Conservation (phyloP, 2,329 filamentous ascomycete genomes). For the Colletotrichum sp. region DNA sequence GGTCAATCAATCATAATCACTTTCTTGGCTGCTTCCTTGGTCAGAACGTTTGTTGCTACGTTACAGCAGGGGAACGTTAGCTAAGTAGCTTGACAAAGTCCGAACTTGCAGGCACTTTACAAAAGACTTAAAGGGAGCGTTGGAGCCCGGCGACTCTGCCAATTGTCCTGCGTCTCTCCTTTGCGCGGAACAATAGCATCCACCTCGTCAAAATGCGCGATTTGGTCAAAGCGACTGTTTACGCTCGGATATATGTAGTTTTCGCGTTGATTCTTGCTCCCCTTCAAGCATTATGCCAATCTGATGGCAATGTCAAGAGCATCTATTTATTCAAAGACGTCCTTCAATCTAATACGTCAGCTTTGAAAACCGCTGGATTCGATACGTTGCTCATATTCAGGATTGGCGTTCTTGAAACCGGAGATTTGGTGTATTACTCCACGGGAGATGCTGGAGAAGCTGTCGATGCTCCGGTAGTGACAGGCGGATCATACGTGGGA, state of each 20-base stretch:
- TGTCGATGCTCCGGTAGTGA: constrained; percentile 34
- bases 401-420: constrained; percentile 44
- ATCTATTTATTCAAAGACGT: constrained; percentile 50
- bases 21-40: neutral
- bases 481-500: constrained; percentile 48
- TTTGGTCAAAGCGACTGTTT: neutral
- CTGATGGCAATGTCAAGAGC: neutral
- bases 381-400: constrained; percentile 48
- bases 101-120: neutral
- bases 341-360: constrained; percentile 46
- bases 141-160: neutral
- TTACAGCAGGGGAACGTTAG: neutral
- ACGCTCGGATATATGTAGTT: neutral
- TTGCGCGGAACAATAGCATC: neutral
- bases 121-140: neutral
- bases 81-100: neutral
- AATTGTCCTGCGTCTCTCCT: neutral
- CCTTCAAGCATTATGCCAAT: neutral
- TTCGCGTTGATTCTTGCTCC: neutral
- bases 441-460: constrained; percentile 41
- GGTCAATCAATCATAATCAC: neutral
- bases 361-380: constrained; percentile 45
- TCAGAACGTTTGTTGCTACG: neutral
- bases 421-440: constrained; percentile 51
- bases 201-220: neutral